These are phyloP conservation scores for Kwoniella botswanensis DNA, from an alignment of 768 basidiomycete species.

Conservation along the genomic window DNA sequence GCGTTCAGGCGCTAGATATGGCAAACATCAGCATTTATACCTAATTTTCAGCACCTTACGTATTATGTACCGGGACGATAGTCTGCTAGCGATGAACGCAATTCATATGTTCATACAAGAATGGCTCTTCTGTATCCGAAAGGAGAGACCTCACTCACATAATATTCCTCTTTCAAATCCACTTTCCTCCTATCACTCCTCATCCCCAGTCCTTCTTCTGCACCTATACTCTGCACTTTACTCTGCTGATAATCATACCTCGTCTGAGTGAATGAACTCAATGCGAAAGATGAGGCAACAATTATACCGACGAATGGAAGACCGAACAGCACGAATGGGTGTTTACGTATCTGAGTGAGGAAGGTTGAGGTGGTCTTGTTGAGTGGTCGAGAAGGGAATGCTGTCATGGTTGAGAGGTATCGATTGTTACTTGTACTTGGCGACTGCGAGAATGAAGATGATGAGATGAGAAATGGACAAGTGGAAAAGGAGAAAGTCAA, in stretches of 20 bases:
- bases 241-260: constrained; percentile 79
- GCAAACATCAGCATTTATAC: too few relatives aligned
- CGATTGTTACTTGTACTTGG: not conserved
- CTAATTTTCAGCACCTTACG: too few relatives aligned
- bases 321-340: constrained; percentile 69
- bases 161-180: constrained; percentile 95
- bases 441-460: not conserved
- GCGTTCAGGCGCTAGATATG: constrained; percentile 31
- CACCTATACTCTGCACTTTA: constrained; percentile 33
- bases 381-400: constrained; percentile 49
- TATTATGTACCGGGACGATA: too few relatives aligned
- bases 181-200: constrained; percentile 63
- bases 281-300: constrained; percentile 82
- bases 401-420: constrained; percentile 30
- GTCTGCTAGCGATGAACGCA: too few relatives aligned
- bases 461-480: not conserved
- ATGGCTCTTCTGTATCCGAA: too few relatives aligned
- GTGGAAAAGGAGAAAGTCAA: too few relatives aligned
- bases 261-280: constrained; percentile 83
- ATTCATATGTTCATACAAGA: not conserved
- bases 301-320: constrained; percentile 83
- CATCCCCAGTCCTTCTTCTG: constrained; percentile 52
- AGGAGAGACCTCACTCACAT: constrained; percentile 65
- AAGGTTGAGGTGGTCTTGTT: constrained; percentile 27
- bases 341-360: constrained; percentile 37